A percentile compares a stretch with the other conserved stretches of the same genome.
These are phyloP conservation scores for Hypholoma fasciculare DNA, from an alignment of 768 basidiomycete genomes.

Conservation along the genomic window DNA sequence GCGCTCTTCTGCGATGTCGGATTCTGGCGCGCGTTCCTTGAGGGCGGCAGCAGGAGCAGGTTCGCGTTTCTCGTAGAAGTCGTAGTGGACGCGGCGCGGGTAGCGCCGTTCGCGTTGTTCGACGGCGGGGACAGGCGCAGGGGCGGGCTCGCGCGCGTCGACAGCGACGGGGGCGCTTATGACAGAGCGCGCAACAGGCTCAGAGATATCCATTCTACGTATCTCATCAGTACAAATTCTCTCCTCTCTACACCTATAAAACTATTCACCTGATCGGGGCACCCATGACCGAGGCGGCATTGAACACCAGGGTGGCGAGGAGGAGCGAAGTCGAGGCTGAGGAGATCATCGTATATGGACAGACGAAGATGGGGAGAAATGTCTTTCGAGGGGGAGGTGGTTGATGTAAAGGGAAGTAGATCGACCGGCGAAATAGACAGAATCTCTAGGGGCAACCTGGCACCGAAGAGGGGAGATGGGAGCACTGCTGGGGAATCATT, in stretches of 20 bases:
- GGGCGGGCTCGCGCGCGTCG: slow-evolving; percentile 23
- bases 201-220: slow-evolving; percentile 27
- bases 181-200: slow-evolving; percentile 25
- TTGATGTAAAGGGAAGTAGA: slow-evolving; percentile 26
- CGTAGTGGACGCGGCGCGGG: background rate
- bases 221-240: background rate
- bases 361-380: slow-evolving; percentile 21
- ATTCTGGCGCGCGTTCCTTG: background rate
- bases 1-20: too few relatives aligned
- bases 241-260: background rate
- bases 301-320: slow-evolving; percentile 38
- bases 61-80: slow-evolving; percentile 1
- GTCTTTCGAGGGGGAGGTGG: slow-evolving; percentile 33
- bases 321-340: slow-evolving; percentile 32
- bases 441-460: slow-evolving; percentile 46
- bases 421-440: slow-evolving; percentile 40
- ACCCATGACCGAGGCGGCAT: slow-evolving; percentile 33
- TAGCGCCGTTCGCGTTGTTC: background rate
- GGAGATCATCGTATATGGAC: slow-evolving; percentile 39
- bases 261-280: slow-evolving; percentile 39
- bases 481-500: slow-evolving; percentile 43
- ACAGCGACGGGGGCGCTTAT: slow-evolving; percentile 19
- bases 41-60: slow-evolving; percentile 6
- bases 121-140: background rate
- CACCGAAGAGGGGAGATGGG: slow-evolving; percentile 41